These are phyloP conservation scores for Clonostachys chloroleuca DNA, from an alignment of 2,329 filamentous ascomycete genomes.

Conservation along the genomic window DNA sequence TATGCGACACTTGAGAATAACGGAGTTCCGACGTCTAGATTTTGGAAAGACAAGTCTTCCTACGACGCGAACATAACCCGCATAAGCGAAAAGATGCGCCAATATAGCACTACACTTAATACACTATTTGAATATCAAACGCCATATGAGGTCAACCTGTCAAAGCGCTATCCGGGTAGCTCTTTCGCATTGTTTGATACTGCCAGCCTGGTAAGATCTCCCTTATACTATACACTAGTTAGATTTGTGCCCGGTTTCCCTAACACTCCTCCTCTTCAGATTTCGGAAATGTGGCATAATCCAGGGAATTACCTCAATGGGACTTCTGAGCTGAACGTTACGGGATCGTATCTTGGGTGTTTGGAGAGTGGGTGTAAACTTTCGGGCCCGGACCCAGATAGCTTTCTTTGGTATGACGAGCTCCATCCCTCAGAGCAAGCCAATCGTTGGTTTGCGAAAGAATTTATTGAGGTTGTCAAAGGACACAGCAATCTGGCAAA, in stretches of 20 bases:
- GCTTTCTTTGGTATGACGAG: constrained; percentile 69
- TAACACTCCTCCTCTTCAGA: constrained; percentile 4
- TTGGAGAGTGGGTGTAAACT: constrained; percentile 23
- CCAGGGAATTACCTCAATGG: constrained; percentile 58
- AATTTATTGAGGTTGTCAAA: constrained; percentile 32
- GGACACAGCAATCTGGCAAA: constrained; percentile 10
- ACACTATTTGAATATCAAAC: constrained; percentile 42
- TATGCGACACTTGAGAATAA: constrained; percentile 34
- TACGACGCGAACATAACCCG: constrained; percentile 43
- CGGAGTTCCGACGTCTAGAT: constrained; percentile 14
- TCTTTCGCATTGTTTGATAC: constrained; percentile 65
- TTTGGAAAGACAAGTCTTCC: constrained; percentile 38
- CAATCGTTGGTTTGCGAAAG: constrained; percentile 29
- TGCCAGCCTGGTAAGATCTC: constrained; percentile 42
- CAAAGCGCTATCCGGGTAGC: constrained; percentile 49
- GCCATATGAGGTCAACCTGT: constrained; percentile 36
- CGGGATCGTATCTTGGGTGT: constrained; percentile 24
- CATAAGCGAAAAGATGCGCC: constrained; percentile 34
- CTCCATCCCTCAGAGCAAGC: constrained; percentile 67
- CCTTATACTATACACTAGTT: no score
- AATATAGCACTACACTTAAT: constrained; percentile 46
- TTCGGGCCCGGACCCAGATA: constrained; percentile 40
- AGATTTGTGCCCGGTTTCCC: neutral
- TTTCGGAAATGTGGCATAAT: constrained; percentile 60
- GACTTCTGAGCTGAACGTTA: constrained; percentile 53